These are phyloP conservation scores for Tetragonia tetragonoides DNA, from an alignment of 148 eudicot species.

Conservation along the genomic window DNA sequence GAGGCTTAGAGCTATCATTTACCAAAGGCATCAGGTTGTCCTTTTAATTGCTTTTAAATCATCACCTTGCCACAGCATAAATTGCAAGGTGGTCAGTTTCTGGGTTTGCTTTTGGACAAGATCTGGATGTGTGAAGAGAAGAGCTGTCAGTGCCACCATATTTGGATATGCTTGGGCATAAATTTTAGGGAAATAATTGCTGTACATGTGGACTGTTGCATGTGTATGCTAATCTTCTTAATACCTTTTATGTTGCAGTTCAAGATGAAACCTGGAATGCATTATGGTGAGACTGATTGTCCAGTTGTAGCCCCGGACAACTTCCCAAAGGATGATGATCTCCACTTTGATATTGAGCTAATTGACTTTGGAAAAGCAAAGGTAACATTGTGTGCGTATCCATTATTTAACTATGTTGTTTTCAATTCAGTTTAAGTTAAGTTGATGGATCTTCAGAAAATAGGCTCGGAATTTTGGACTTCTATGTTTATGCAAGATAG, in stretches of 20 bases:
- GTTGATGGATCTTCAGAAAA: background rate
- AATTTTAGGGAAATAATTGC: background rate
- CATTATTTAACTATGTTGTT: background rate
- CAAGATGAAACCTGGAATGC: conserved; percentile 91
- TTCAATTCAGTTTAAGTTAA: background rate
- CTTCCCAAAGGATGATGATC: conserved; percentile 89
- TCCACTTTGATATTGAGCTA: conserved; percentile 90
- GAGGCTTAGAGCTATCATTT: background rate
- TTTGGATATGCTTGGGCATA: background rate
- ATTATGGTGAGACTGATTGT: conserved; percentile 89
- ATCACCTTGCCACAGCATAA: background rate
- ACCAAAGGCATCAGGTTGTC: background rate
- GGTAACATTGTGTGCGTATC: conserved; percentile 42
- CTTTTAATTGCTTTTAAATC: background rate
- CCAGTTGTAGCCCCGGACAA: conserved; percentile 72
- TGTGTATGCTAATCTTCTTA: conserved; percentile 7
- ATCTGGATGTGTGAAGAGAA: background rate
- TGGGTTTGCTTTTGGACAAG: background rate
- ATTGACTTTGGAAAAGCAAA: conserved; percentile 88
- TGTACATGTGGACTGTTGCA: conserved; percentile 6
- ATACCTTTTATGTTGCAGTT: conserved; percentile 48
- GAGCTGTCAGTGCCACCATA: background rate
- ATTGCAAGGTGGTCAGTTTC: background rate
- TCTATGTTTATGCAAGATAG: background rate
- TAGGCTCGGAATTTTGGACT: background rate